Evolutionary conservation across 768 basidiomycete species (phyloP).

Genomic region (Leccinum barrowsii): DNA sequence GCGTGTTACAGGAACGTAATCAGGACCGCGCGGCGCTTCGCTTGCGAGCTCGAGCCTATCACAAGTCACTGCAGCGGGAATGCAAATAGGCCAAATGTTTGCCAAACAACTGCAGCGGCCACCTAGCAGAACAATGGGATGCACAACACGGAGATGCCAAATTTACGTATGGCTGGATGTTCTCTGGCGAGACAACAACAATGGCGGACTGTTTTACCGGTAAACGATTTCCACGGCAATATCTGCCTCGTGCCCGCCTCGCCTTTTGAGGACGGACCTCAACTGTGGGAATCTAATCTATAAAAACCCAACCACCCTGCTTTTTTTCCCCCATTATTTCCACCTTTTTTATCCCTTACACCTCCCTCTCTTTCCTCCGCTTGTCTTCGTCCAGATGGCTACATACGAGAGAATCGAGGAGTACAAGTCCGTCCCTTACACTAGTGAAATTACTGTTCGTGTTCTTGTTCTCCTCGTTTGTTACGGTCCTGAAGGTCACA

Average conservation of each 20-base stretch:
- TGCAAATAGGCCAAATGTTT: slow-evolving; percentile 3
- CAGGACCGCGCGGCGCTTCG: background rate
- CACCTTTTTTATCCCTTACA: slow-evolving; percentile 26
- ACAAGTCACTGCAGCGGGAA: background rate
- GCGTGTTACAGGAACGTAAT: slow-evolving; percentile 11
- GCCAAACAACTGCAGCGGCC: slow-evolving; percentile 1
- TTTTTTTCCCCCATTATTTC: slow-evolving; percentile 24
- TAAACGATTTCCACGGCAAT: slow-evolving; percentile 20
- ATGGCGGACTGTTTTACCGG: slow-evolving; percentile 5
- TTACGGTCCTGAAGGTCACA: background rate
- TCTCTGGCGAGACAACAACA: slow-evolving; percentile 18
- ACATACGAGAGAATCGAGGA: slow-evolving; percentile 34
- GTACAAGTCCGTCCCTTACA: slow-evolving; percentile 20
- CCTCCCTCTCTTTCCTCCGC: slow-evolving; percentile 16
- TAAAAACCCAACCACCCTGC: slow-evolving; percentile 39
- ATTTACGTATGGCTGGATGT: slow-evolving; percentile 10
- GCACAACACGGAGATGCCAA: background rate
- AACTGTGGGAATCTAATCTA: slow-evolving; percentile 43
- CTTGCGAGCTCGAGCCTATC: background rate
- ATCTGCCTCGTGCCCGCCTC: slow-evolving; percentile 53
- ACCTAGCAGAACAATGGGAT: slow-evolving; percentile 2
- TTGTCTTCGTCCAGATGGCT: slow-evolving; percentile 35
- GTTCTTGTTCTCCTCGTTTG: background rate
- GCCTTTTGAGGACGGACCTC: slow-evolving; percentile 26
- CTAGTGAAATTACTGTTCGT: slow-evolving; percentile 38